phyloP scores from a whole-genome alignment of 495 filamentous ascomycete species.

The Monascus purpureus region DNA sequence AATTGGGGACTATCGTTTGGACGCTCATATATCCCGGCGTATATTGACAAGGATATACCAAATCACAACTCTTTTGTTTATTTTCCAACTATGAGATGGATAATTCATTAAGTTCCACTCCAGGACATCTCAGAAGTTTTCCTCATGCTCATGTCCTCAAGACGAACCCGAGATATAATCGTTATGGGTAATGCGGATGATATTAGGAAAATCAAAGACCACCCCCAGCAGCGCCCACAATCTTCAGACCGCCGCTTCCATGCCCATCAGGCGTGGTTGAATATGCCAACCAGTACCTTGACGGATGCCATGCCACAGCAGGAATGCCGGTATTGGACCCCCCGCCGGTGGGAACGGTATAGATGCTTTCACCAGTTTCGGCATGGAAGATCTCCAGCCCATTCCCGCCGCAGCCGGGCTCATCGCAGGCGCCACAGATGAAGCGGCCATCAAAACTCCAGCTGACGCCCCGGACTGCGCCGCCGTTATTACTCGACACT shows the following conservation, averaged over 20 bases:
- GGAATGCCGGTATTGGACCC: constrained; percentile 35
- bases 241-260: constrained; percentile 63
- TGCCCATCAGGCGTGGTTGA: constrained; percentile 65
- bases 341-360: constrained; percentile 56
- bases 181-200: too few species aligned
- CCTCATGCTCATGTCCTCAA: too few species aligned
- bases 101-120: too few species aligned
- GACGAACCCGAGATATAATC: too few species aligned
- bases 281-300: constrained; percentile 78
- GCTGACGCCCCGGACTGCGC: constrained; percentile 68
- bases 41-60: background rate
- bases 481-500: constrained; percentile 53
- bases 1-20: too few species aligned
- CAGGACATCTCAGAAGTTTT: too few species aligned
- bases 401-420: constrained; percentile 33
- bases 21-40: background rate
- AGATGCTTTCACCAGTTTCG: constrained; percentile 76
- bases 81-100: background rate
- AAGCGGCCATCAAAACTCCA: constrained; percentile 90
- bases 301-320: constrained; percentile 81
- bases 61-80: background rate
- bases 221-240: constrained; percentile 52
- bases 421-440: constrained; percentile 73
- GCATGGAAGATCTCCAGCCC: constrained; percentile 67
- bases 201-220: constrained; percentile 5